phyloP scores from a whole-genome alignment of 208 protist species.

The Leishmania major region DNA sequence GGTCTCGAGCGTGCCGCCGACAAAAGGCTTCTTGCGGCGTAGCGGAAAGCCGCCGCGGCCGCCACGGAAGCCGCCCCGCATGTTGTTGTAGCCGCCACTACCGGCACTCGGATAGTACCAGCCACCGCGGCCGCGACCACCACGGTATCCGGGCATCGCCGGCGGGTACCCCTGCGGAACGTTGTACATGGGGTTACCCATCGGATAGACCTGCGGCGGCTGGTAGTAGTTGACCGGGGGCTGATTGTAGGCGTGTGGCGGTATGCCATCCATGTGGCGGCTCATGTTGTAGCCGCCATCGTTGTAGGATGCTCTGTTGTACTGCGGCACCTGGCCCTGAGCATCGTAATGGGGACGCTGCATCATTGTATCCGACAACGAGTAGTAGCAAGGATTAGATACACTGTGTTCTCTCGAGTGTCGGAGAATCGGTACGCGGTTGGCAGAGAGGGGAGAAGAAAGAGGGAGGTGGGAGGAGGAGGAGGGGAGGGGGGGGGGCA shows the following conservation, averaged over 20 bases:
- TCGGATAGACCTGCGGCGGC: slow-evolving; percentile 34
- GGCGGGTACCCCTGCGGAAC: slow-evolving; percentile 27
- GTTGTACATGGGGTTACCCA: slow-evolving; percentile 39
- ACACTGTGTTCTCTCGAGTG: neutral
- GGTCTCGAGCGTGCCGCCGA: slow-evolving; percentile 80
- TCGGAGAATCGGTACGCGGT: neutral
- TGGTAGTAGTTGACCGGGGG: slow-evolving; percentile 27
- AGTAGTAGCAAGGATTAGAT: neutral
- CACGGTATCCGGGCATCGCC: slow-evolving; percentile 24
- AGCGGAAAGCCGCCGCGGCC: slow-evolving; percentile 49
- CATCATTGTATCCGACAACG: slow-evolving; percentile 20
- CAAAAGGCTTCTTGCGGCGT: slow-evolving; percentile 75
- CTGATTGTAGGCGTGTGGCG: slow-evolving; percentile 36
- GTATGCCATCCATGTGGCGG: slow-evolving; percentile 23
- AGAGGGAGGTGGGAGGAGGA: neutral
- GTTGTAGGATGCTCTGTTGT: slow-evolving; percentile 37
- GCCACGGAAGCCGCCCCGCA: slow-evolving; percentile 49
- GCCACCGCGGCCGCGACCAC: slow-evolving; percentile 19
- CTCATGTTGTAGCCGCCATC: slow-evolving; percentile 32
- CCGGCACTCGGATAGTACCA: slow-evolving; percentile 33
- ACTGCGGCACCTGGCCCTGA: slow-evolving; percentile 26
- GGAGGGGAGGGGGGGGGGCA: too few relatives aligned
- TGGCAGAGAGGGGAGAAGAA: too few relatives aligned
- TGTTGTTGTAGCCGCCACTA: slow-evolving; percentile 31
- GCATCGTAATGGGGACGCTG: slow-evolving; percentile 27